phyloP scores from a whole-genome alignment of 305 asterid genomes.

The Rubia occidens region DNA sequence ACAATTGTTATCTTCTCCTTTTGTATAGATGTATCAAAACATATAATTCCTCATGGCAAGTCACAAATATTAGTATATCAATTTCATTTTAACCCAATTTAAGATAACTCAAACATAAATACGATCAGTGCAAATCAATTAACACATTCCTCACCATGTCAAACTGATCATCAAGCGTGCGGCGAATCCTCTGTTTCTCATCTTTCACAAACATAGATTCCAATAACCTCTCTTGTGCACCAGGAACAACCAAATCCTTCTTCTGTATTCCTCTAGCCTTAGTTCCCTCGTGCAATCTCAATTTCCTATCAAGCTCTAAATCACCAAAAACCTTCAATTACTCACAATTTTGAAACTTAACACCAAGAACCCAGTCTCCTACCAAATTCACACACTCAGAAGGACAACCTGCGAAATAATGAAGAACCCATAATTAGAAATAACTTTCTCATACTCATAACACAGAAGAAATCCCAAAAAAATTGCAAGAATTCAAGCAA shows the following conservation, averaged over 20 bases:
- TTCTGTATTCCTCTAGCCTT: constrained; percentile 15
- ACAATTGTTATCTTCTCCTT: neutral
- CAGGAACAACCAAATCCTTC: constrained; percentile 18
- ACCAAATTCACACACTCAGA: constrained; percentile 14
- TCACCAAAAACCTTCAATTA: constrained; percentile 19
- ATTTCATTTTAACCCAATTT: neutral
- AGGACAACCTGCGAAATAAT: constrained; percentile 14
- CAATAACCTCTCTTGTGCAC: constrained; percentile 19
- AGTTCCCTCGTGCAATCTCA: constrained; percentile 20
- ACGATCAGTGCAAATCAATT: neutral
- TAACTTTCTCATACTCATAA: neutral
- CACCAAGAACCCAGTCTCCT: constrained; percentile 12
- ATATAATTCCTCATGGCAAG: neutral
- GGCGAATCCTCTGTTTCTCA: constrained; percentile 48
- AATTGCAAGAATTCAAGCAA: neutral
- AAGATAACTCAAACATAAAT: neutral
- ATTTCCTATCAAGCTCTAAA: constrained; percentile 29
- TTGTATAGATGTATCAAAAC: neutral
- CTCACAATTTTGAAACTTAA: constrained; percentile 16
- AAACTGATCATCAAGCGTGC: constrained; percentile 80
- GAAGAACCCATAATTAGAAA: constrained; percentile 4
- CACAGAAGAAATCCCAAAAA: neutral
- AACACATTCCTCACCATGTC: constrained; percentile 47
- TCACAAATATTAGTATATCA: neutral
- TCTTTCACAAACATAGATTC: constrained; percentile 10